These are phyloP conservation scores for Mycena belliarum DNA, from an alignment of 768 basidiomycete species.

Conservation along the genomic window DNA sequence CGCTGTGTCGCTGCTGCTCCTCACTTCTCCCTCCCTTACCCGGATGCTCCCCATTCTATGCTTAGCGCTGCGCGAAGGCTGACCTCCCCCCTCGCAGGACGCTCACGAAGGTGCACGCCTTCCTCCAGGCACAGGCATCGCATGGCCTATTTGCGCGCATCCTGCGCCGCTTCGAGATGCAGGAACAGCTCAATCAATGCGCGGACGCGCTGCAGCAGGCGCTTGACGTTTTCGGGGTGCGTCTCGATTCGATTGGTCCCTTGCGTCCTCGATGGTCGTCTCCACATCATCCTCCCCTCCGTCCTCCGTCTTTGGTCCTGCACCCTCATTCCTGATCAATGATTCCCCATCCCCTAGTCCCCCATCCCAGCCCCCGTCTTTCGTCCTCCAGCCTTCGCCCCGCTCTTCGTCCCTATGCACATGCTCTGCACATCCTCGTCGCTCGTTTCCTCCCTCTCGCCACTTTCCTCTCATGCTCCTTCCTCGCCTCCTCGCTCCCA, in stretches of 20 bases:
- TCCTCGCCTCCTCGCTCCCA: neutral
- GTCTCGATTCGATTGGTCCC: too few species aligned
- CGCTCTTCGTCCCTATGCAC: neutral
- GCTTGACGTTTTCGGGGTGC: conserved; percentile 31
- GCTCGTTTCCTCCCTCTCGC: neutral
- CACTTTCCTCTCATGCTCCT: neutral
- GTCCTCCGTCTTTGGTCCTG: too few species aligned
- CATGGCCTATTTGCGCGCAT: conserved; percentile 8
- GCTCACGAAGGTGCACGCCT: conserved; percentile 1
- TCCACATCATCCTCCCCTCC: too few species aligned
- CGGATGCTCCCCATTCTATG: neutral
- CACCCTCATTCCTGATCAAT: too few species aligned
- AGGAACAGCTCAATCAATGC: neutral
- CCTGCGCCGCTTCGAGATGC: conserved; percentile 6
- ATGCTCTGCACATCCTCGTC: neutral
- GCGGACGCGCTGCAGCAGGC: conserved; percentile 9
- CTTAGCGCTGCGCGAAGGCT: neutral
- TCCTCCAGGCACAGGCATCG: conserved; percentile 1
- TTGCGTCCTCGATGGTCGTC: too few species aligned
- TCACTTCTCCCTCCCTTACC: neutral
- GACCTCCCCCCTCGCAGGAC: neutral
- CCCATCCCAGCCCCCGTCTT: too few species aligned
- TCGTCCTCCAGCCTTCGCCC: conserved; percentile 5
- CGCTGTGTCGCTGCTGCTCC: too few species aligned
- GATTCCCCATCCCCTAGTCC: too few species aligned